A percentile compares a stretch with the other conserved stretches of the same genome.
Evolutionary conservation across 139 green algal genomes (phyloP).

Genomic region (Chlamydomonas schloesseri): DNA sequence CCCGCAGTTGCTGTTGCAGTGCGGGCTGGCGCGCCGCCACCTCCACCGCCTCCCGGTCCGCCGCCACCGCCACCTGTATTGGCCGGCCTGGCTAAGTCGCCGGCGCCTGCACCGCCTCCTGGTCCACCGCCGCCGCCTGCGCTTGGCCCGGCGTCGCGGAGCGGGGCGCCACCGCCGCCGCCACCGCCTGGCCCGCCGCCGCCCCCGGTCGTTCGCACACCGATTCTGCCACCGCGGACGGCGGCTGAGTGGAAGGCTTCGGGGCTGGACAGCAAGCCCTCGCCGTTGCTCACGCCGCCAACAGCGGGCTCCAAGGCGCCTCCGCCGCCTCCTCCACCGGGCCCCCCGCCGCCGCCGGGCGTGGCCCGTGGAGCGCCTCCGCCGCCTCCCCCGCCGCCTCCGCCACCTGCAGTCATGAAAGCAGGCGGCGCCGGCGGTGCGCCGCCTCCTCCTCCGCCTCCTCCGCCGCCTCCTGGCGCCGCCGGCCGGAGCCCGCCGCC

Average conservation of each 20-base stretch:
- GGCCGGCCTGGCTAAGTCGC: background rate
- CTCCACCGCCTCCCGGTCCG: background rate
- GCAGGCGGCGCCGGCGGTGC: too few species aligned
- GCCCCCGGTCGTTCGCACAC: background rate
- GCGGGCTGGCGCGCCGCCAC: background rate
- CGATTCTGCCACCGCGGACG: too few species aligned
- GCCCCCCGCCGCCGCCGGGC: too few species aligned
- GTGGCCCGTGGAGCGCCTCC: too few species aligned
- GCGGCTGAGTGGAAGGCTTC: background rate
- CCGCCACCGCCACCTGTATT: constrained; percentile 24
- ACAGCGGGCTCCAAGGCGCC: too few species aligned
- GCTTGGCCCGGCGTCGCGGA: background rate
- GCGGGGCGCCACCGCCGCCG: background rate
- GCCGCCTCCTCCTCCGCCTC: background rate
- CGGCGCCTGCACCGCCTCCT: constrained; percentile 27
- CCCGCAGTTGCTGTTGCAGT: background rate
- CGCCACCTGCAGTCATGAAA: background rate
- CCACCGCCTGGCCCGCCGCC: background rate
- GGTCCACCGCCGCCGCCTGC: constrained; percentile 6
- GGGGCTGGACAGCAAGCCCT: background rate
- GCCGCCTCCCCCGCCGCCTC: too few species aligned
- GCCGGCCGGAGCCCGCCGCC: too few species aligned
- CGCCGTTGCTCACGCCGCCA: background rate
- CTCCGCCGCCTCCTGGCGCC: too few species aligned
- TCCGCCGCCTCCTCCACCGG: too few species aligned